Percentiles rank a stretch among this genome's conserved stretches.
Conservation (phyloP, 257 asterid species). For the Nicotiana paniculata region DNA sequence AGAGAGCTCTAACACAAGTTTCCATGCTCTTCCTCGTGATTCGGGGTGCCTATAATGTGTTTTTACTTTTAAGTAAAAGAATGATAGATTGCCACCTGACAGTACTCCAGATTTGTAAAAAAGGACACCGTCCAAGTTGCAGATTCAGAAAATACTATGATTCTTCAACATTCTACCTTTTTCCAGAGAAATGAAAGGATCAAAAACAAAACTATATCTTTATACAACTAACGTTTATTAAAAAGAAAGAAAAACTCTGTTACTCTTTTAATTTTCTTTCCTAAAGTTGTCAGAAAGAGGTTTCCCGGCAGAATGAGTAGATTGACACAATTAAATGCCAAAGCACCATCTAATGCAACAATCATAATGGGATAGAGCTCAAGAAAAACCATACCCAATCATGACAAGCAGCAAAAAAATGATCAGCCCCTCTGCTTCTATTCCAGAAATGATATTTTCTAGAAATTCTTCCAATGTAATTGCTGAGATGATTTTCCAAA, state of each 20-base stretch:
- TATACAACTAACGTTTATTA: not conserved
- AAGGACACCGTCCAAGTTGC: not conserved
- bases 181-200: not conserved
- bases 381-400: slow-evolving; percentile 50
- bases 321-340: not conserved
- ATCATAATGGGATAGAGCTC: not conserved
- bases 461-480: slow-evolving; percentile 29
- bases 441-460: slow-evolving; percentile 50
- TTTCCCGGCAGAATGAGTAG: not conserved
- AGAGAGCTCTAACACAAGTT: slow-evolving; percentile 39
- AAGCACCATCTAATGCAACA: not conserved
- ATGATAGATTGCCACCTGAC: not conserved
- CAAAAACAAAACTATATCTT: not conserved
- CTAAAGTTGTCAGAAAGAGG: not conserved
- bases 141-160: not conserved
- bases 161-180: not conserved
- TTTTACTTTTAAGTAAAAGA: not conserved
- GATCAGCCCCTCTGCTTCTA: slow-evolving; percentile 51
- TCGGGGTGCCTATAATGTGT: slow-evolving; percentile 43
- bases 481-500: slow-evolving; percentile 28
- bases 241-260: not conserved
- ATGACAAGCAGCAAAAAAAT: slow-evolving; percentile 62
- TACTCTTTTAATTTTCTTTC: not conserved
- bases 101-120: not conserved
- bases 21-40: slow-evolving; percentile 30